Base-by-base conservation (phyloP, 345 rosid genomes). In the Anacardium occidentale region DNA sequence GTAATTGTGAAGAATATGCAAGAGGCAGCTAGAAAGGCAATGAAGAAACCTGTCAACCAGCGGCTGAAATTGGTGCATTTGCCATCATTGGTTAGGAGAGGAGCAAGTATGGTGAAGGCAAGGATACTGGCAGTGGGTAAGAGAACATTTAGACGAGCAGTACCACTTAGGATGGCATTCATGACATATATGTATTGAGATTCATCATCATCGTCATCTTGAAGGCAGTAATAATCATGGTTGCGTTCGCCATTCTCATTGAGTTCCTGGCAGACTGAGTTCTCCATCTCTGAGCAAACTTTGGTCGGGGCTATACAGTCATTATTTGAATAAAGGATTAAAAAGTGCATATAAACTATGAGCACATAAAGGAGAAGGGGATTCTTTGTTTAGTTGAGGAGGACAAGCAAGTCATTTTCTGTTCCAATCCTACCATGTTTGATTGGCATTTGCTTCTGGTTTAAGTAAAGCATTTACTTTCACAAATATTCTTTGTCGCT, bases 61-160 rank as follows among this genome's bases (percentile, higher is more conserved):
- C 75, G 79, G 76, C 73, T 69, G 14, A 76, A 53, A 29, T 60
- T 9, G 51, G 78, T 66, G 77, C 87, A 86, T n/a, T 21, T 13
- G 11, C 87, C 87, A 17, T 86, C 84, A 11, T 78, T 83, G 64
- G 85, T 86, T 34, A 81, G 74, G 42, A 86, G 76, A 37, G 87
- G 89, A 60, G 84, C 81, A n/a, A 86, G 84, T 40, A 83, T 86
- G 78, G 86, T 79, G 78, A 85, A 83, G 54, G 81, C 81, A 7
- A 83, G 81, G 80, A 86, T 83, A 52, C 84, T 81, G 13, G 85
- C 87, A 6, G 89, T 81, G 11, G 89, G 87, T 72, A 83, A 57
- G 57, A 83, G 89, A 57, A 83, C 77, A 45, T 86, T 81, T 69
- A 85, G 89, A 47, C 86, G 68, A 0, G 89, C 89, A 44, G 86